These are phyloP conservation scores for Hippophae tibetana DNA, from an alignment of 306 rosid genomes.

Conservation along the genomic window DNA sequence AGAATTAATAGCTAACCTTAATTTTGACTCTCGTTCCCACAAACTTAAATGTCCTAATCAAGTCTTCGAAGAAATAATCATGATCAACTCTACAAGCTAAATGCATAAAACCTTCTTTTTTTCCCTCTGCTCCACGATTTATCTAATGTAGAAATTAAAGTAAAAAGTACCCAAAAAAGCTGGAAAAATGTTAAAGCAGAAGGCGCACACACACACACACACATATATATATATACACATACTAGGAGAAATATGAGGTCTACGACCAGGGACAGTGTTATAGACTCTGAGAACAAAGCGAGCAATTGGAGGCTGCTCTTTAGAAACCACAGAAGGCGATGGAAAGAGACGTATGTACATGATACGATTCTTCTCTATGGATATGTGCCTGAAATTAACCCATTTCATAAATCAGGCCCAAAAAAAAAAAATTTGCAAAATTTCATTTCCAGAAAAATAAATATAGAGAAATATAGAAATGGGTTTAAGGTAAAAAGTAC, in stretches of 20 bases:
- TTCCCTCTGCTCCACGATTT: not conserved
- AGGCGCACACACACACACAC: not conserved
- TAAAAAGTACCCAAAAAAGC: not conserved
- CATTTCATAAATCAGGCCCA: slow-evolving; percentile 4
- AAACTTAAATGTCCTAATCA: not conserved
- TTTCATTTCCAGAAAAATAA: not conserved
- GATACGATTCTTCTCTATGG: slow-evolving; percentile 60
- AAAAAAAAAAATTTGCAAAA: not conserved
- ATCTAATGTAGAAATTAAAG: not conserved
- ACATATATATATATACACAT: slow-evolving; percentile 6
- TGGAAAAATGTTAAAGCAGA: not conserved
- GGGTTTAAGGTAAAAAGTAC: not conserved
- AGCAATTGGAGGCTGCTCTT: slow-evolving; percentile 72
- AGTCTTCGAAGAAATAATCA: not conserved
- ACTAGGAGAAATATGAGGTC: slow-evolving; percentile 57
- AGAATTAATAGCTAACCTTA: no score
- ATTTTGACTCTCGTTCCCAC: not conserved
- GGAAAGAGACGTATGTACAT: slow-evolving; percentile 69
- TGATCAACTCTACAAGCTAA: not conserved
- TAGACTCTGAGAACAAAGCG: slow-evolving; percentile 61
- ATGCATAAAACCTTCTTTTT: not conserved
- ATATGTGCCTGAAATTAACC: slow-evolving; percentile 36
- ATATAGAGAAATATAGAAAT: not conserved
- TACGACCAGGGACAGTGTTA: slow-evolving; percentile 44
- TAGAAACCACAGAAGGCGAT: slow-evolving; percentile 53